Evolutionary conservation across 2,329 filamentous ascomycete species (phyloP).

Genomic region (Penicillium capsulatum): DNA sequence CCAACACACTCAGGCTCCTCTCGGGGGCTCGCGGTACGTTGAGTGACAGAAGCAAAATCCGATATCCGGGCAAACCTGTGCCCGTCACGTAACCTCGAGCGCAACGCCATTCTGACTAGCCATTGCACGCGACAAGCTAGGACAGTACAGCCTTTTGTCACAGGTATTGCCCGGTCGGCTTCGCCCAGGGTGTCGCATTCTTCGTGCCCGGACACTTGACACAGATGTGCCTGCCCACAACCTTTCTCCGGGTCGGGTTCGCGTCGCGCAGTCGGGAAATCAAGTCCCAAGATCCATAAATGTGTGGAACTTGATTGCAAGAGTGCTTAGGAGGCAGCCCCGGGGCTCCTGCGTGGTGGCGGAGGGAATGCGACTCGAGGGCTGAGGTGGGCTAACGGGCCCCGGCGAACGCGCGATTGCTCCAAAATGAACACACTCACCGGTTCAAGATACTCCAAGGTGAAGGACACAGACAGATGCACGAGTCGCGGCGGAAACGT

Average conservation of each 20-base stretch:
- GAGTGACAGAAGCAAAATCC: no score
- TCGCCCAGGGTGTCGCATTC: constrained; percentile 16
- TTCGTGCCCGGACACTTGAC: constrained; percentile 6
- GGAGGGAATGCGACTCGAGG: constrained; percentile 18
- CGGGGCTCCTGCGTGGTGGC: constrained; percentile 12
- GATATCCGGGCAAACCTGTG: no score
- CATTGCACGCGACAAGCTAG: no score
- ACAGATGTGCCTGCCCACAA: constrained; percentile 8
- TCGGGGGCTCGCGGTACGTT: no score
- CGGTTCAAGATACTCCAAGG: constrained; percentile 3
- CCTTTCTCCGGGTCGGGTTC: not conserved
- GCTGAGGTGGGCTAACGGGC: constrained; percentile 9
- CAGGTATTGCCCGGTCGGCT: constrained; percentile 1
- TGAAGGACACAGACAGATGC: not conserved
- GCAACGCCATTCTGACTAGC: no score
- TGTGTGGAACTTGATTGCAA: not conserved
- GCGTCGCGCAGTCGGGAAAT: not conserved
- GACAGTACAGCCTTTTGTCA: no score
- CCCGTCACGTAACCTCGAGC: no score
- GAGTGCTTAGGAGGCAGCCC: constrained; percentile 5
- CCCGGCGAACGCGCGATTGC: constrained; percentile 14
- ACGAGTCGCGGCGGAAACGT: constrained; percentile 11
- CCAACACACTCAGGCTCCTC: no score
- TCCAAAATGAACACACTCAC: constrained; percentile 18
- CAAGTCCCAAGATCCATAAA: not conserved